These are phyloP conservation scores for Apiospora malaysiana DNA, from an alignment of 2,329 filamentous ascomycete species.

Conservation along the genomic window DNA sequence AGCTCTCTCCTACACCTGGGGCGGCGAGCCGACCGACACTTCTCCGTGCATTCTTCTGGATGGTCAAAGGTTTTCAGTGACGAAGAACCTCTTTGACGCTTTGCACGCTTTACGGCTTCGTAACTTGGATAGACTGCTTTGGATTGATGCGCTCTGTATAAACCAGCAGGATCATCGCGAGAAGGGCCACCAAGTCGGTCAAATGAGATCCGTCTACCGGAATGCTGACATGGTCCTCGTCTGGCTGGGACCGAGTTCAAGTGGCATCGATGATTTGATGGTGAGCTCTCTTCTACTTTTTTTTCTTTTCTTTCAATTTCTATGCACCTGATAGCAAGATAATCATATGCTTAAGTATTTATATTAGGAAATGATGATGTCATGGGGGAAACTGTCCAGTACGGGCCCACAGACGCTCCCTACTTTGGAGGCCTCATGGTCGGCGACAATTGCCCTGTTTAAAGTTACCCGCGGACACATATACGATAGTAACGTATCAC, in stretches of 20 bases:
- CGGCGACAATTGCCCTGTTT: rapidly evolving
- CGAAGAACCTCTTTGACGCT: not conserved
- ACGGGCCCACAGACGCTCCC: no score
- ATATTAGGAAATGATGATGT: not conserved
- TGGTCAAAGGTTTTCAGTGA: not conserved
- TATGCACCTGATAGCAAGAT: not conserved
- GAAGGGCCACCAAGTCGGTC: conserved; percentile 27
- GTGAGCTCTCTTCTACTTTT: no score
- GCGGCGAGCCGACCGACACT: not conserved
- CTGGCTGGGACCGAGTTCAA: conserved; percentile 26
- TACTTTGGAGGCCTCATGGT: not conserved
- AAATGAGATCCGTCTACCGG: conserved; percentile 27
- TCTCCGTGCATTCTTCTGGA: not conserved
- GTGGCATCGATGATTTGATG: not conserved
- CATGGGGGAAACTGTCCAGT: not conserved
- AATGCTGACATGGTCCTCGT: conserved; percentile 27
- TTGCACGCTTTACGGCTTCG: not conserved
- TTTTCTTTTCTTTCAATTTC: no score
- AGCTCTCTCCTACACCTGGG: conserved; percentile 14
- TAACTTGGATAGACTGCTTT: not conserved
- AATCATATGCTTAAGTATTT: not conserved
- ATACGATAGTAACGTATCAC: no score
- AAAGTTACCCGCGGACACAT: no score
- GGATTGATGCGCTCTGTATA: conserved; percentile 22
- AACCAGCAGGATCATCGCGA: conserved; percentile 26